Percentiles rank a stretch among this genome's conserved stretches.
phyloP scores from a whole-genome alignment of 2,329 filamentous ascomycete genomes.

The Furcasterigmium sp. region DNA sequence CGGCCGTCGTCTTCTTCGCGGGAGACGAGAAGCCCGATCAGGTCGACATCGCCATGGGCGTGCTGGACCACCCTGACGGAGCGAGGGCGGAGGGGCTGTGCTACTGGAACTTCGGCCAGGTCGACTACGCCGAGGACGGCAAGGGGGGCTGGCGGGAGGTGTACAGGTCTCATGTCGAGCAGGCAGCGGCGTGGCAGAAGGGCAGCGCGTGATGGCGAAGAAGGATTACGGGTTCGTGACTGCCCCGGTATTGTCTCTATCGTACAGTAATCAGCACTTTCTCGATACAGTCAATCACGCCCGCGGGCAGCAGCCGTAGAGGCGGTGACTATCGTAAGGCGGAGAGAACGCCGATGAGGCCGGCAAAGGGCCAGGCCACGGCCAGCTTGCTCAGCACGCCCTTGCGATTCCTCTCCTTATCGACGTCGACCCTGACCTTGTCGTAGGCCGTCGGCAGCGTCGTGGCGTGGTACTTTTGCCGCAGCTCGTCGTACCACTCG shows the following conservation, averaged over 20 bases:
- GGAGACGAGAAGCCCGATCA: conserved; percentile 28
- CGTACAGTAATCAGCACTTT: neutral
- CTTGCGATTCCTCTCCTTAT: neutral
- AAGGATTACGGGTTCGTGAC: neutral
- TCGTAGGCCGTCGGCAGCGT: conserved; percentile 61
- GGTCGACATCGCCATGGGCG: conserved; percentile 37
- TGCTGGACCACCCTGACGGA: conserved; percentile 37
- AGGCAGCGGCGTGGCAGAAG: neutral
- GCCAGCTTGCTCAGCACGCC: neutral
- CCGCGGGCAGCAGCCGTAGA: no score
- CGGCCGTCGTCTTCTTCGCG: conserved; percentile 40
- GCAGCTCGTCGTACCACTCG: conserved; percentile 51
- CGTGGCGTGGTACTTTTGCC: conserved; percentile 52
- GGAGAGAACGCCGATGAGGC: conserved; percentile 8
- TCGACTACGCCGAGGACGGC: conserved; percentile 25
- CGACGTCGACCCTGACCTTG: conserved; percentile 41
- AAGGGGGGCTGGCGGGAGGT: conserved; percentile 33
- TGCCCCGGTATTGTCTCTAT: neutral
- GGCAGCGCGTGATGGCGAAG: neutral
- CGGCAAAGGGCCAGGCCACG: conserved; percentile 3
- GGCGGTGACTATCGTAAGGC: neutral
- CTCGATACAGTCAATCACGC: no score
- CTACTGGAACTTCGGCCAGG: conserved; percentile 32
- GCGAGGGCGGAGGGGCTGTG: conserved; percentile 39
- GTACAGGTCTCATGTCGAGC: neutral